These are phyloP conservation scores for Lepiota subincarnata DNA, from an alignment of 768 basidiomycete species.

Conservation along the genomic window DNA sequence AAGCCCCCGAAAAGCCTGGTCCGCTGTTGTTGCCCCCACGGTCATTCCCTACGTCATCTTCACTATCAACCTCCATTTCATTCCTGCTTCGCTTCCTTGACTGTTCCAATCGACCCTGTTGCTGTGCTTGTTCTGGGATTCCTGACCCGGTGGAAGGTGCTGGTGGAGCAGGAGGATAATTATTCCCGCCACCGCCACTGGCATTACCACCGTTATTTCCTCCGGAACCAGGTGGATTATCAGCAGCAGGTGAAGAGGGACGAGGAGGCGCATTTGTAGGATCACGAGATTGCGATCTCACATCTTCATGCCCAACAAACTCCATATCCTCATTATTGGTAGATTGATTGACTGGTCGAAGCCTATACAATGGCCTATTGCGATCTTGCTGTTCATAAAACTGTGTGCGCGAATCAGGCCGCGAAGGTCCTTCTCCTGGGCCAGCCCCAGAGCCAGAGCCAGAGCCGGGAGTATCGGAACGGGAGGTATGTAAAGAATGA, in stretches of 20 bases:
- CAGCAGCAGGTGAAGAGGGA: neutral
- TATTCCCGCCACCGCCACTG: conserved; percentile 28
- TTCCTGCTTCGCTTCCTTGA: conserved; percentile 55
- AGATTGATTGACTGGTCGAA: conserved; percentile 44
- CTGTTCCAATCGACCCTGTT: conserved; percentile 28
- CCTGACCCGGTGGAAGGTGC: neutral
- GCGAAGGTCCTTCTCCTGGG: conserved; percentile 41
- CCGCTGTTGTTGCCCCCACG: conserved; percentile 1
- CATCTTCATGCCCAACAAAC: conserved; percentile 49
- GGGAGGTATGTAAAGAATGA: conserved; percentile 37
- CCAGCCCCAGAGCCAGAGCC: conserved; percentile 46
- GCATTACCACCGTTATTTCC: conserved; percentile 12
- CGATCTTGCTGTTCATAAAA: conserved; percentile 45
- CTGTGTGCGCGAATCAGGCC: conserved; percentile 48
- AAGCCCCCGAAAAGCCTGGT: conserved; percentile 17
- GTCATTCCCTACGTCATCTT: conserved; percentile 34
- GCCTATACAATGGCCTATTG: conserved; percentile 40
- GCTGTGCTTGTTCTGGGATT: conserved; percentile 35
- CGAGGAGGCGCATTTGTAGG: neutral
- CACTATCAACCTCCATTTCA: conserved; percentile 55
- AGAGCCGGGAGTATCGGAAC: conserved; percentile 57
- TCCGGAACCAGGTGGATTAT: conserved; percentile 29
- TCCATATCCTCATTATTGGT: conserved; percentile 42
- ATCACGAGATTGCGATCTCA: conserved; percentile 33
- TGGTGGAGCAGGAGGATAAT: conserved; percentile 14